phyloP scores from a whole-genome alignment of 2,329 filamentous ascomycete genomes.

The Dissoconium aciculare region DNA sequence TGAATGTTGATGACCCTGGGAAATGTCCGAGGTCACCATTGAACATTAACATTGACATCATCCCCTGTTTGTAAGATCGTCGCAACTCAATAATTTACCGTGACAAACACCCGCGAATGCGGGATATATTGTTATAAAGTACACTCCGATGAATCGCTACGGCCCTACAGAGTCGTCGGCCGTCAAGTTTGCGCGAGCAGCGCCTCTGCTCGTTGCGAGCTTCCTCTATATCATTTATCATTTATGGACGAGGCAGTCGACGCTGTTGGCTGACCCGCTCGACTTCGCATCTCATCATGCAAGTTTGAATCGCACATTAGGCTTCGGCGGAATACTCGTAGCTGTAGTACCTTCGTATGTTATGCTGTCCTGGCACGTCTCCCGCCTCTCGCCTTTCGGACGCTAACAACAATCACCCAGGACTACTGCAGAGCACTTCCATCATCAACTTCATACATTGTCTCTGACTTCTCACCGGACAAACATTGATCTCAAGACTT shows the following conservation, averaged over 20 bases:
- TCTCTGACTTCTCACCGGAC: neutral
- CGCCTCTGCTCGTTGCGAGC: neutral
- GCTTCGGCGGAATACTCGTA: neutral
- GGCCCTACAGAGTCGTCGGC: neutral
- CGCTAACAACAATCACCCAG: no score
- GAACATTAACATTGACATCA: no score
- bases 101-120: no score
- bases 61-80: no score
- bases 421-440: neutral
- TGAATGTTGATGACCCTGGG: no score
- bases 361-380: neutral
- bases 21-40: no score
- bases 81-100: no score
- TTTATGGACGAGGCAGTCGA: neutral
- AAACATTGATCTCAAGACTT: neutral
- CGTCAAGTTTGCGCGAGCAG: neutral
- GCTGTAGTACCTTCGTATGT: neutral
- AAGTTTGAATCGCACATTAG: neutral
- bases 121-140: no score
- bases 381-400: neutral
- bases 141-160: neutral
- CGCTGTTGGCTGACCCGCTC: neutral
- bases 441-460: slow-evolving; percentile 1
- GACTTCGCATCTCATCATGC: neutral
- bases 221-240: neutral